These are phyloP conservation scores for Austroboletus niveus DNA, from an alignment of 1,284 basidiomycete genomes.

Conservation along the genomic window DNA sequence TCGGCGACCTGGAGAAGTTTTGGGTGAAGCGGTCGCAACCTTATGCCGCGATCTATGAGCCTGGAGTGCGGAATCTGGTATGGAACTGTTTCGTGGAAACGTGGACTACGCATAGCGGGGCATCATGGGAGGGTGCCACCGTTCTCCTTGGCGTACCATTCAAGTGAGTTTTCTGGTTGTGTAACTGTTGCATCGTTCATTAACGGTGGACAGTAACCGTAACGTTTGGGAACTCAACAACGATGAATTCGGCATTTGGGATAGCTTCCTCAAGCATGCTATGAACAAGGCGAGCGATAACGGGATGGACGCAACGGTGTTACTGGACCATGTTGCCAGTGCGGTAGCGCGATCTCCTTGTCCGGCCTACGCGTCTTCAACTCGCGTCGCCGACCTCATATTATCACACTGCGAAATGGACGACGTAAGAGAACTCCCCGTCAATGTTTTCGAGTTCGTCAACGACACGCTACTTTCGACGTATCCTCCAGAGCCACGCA, in stretches of 20 bases:
- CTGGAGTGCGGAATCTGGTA: slow-evolving; percentile 38
- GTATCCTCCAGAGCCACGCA: slow-evolving; percentile 64
- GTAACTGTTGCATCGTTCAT: slow-evolving; percentile 7
- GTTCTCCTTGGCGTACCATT: slow-evolving; percentile 63
- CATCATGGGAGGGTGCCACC: slow-evolving; percentile 53
- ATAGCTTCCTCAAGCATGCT: slow-evolving; percentile 49
- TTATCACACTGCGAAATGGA: slow-evolving; percentile 50
- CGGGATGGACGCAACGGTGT: slow-evolving; percentile 48
- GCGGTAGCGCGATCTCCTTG: slow-evolving; percentile 44
- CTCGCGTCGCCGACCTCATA: slow-evolving; percentile 59
- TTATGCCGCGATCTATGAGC: slow-evolving; percentile 22
- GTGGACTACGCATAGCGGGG: slow-evolving; percentile 44
- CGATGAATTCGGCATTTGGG: slow-evolving; percentile 58
- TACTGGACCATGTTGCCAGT: slow-evolving; percentile 55
- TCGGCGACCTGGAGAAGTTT: slow-evolving; percentile 49
- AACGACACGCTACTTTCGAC: slow-evolving; percentile 55
- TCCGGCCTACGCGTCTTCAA: slow-evolving; percentile 42
- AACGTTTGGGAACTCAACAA: slow-evolving; percentile 53
- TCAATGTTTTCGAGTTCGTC: slow-evolving; percentile 50
- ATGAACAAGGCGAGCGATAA: slow-evolving; percentile 57
- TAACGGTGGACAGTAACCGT: slow-evolving; percentile 36
- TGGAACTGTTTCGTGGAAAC: slow-evolving; percentile 55
- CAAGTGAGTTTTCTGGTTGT: slow-evolving; percentile 39
- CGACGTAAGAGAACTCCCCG: slow-evolving; percentile 49
- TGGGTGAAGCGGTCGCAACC: slow-evolving; percentile 39